phyloP scores from a whole-genome alignment of 2,329 filamentous ascomycete species.

The Pseudogymnoascus sp. region DNA sequence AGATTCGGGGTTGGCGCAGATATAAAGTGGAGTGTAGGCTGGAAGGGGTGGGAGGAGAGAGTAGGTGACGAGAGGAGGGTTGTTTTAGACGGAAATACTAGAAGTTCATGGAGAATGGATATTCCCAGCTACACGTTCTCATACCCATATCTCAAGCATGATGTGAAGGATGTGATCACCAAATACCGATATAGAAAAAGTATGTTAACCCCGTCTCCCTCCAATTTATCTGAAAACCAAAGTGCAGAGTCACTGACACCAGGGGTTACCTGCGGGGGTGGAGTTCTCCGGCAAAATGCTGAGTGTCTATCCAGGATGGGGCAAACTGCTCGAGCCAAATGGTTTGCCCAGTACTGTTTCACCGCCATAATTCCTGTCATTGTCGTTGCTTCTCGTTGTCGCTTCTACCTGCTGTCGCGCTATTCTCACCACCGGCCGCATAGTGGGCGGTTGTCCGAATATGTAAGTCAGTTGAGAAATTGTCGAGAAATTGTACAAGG shows the following conservation, averaged over 20 bases:
- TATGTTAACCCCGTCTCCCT: background rate
- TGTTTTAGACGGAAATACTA: background rate
- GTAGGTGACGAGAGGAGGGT: background rate
- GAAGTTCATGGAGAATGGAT: background rate
- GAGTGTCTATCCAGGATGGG: background rate
- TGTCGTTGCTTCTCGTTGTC: background rate
- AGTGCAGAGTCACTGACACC: background rate
- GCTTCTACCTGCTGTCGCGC: background rate
- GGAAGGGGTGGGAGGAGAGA: background rate
- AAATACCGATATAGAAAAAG: background rate
- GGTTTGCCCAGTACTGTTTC: background rate
- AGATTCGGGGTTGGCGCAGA: background rate
- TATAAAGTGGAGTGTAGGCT: background rate
- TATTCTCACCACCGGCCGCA: background rate
- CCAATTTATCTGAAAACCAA: background rate
- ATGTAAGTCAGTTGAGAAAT: no score
- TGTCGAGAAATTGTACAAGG: no score
- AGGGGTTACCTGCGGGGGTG: background rate
- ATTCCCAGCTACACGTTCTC: background rate
- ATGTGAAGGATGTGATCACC: background rate
- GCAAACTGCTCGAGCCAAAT: background rate
- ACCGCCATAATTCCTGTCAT: background rate
- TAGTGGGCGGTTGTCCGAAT: no score
- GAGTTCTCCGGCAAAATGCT: background rate
- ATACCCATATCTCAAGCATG: background rate